Evolutionary conservation across 176 grass and related monocot species (phyloP).

Genomic region (Oryza punctata): DNA sequence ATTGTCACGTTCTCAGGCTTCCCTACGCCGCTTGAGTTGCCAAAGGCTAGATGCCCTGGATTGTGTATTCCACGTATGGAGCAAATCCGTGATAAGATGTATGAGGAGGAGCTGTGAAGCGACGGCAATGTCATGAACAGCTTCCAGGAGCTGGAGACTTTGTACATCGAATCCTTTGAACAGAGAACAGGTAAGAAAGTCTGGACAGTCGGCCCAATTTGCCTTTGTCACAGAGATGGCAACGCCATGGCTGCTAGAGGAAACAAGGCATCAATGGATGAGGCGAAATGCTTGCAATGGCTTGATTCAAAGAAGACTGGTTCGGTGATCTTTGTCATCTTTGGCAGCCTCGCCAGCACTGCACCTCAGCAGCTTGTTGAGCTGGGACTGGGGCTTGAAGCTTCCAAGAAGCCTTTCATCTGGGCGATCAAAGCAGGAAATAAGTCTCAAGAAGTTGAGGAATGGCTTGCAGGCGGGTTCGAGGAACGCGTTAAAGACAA

Average conservation of each 20-base stretch:
- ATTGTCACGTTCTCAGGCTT: conserved; percentile 48
- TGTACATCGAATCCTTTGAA: conserved; percentile 45
- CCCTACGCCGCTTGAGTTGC: conserved; percentile 48
- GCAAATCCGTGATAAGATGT: conserved; percentile 26
- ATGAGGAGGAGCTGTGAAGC: conserved; percentile 38
- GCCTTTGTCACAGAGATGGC: conserved; percentile 45
- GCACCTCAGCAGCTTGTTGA: conserved; percentile 59
- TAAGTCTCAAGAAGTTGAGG: conserved; percentile 49
- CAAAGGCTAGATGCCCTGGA: conserved; percentile 38
- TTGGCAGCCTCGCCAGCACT: conserved; percentile 59
- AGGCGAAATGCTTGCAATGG: conserved; percentile 57
- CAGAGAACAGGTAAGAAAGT: conserved; percentile 45
- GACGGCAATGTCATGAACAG: conserved; percentile 62
- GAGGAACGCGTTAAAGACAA: conserved; percentile 46
- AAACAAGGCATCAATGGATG: conserved; percentile 52
- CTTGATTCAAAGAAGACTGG: conserved; percentile 47
- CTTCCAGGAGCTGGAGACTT: conserved; percentile 58
- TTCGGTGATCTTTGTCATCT: conserved; percentile 72
- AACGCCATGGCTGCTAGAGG: conserved; percentile 41
- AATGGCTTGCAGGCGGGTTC: conserved; percentile 64
- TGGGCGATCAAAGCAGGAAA: conserved; percentile 69
- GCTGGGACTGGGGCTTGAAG: conserved; percentile 68
- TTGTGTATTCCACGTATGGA: not conserved
- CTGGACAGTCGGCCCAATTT: conserved; percentile 64
- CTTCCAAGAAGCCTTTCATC: conserved; percentile 56